phyloP scores from a whole-genome alignment of 805 yeast genomes.

The Metschnikowia proteae region DNA sequence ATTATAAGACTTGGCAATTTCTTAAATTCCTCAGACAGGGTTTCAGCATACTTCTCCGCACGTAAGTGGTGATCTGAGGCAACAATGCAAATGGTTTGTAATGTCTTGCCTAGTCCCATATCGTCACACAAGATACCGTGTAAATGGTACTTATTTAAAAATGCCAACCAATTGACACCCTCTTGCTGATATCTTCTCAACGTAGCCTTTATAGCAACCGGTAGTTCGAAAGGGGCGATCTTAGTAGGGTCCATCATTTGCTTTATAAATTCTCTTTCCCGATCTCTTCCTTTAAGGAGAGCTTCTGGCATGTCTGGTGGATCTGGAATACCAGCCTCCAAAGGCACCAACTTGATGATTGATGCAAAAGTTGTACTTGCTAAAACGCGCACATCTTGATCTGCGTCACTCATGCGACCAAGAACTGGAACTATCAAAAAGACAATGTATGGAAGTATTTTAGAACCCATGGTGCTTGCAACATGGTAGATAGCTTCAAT shows the following conservation, averaged over 20 bases:
- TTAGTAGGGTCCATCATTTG: constrained; percentile 98
- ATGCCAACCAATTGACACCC: constrained; percentile 97
- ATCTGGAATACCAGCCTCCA: constrained; percentile 96
- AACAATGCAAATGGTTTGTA: constrained; percentile 94
- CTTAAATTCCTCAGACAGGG: constrained; percentile 62
- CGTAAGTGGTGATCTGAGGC: constrained; percentile 93
- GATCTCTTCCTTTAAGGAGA: constrained; percentile 81
- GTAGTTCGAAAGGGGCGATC: constrained; percentile 81
- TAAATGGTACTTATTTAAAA: constrained; percentile 86
- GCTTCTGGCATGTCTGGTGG: constrained; percentile 87
- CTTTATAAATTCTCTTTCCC: constrained; percentile 88
- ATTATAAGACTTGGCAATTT: constrained; percentile 80
- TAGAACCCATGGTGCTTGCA: constrained; percentile 79
- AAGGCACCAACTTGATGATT: constrained; percentile 89
- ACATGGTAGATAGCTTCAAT: constrained; percentile 88
- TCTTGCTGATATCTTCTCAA: constrained; percentile 95
- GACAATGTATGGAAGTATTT: constrained; percentile 88
- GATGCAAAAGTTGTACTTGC: constrained; percentile 97
- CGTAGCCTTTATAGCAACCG: constrained; percentile 89
- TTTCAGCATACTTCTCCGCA: constrained; percentile 59
- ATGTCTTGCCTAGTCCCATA: constrained; percentile 98
- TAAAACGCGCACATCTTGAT: constrained; percentile 78
- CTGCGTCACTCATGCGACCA: constrained; percentile 97
- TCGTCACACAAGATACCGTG: constrained; percentile 99
- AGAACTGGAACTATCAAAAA: constrained; percentile 93